These are phyloP conservation scores for Nidularia sp. DNA, from an alignment of 768 basidiomycete genomes.

Conservation along the genomic window DNA sequence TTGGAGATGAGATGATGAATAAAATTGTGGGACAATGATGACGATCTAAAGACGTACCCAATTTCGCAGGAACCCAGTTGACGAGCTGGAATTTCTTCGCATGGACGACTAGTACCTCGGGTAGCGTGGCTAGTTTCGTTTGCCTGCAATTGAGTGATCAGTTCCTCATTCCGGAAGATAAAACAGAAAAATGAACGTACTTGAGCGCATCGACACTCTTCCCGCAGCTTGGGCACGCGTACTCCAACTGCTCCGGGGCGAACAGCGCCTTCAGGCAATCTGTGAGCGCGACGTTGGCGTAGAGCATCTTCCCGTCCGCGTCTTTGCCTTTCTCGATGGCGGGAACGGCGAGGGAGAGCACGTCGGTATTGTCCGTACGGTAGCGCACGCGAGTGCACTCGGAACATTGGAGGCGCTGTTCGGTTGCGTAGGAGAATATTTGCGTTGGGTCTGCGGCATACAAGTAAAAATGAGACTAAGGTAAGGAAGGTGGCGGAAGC, in stretches of 20 bases:
- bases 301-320: constrained; percentile 60
- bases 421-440: constrained; percentile 76
- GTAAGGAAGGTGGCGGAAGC: constrained; percentile 1
- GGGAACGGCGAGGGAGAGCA: constrained; percentile 78
- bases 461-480: background rate
- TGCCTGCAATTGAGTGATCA: constrained; percentile 40
- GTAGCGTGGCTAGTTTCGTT: constrained; percentile 79
- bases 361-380: constrained; percentile 69
- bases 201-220: constrained; percentile 68
- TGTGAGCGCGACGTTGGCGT: constrained; percentile 55
- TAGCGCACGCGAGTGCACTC: constrained; percentile 82
- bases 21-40: background rate
- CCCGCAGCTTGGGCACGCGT: constrained; percentile 72
- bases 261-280: constrained; percentile 59
- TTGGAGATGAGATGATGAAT: constrained; percentile 1
- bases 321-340: constrained; percentile 52
- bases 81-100: constrained; percentile 93
- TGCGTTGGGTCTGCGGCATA: constrained; percentile 58
- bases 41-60: constrained; percentile 50
- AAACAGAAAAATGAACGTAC: constrained; percentile 36
- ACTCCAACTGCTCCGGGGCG: constrained; percentile 68
- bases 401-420: constrained; percentile 83
- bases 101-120: constrained; percentile 83
- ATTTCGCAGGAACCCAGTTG: constrained; percentile 95
- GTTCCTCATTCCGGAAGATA: background rate